These are phyloP conservation scores for Ophiocordyceps robertsii DNA, from an alignment of 2,329 filamentous ascomycete species.

Conservation along the genomic window DNA sequence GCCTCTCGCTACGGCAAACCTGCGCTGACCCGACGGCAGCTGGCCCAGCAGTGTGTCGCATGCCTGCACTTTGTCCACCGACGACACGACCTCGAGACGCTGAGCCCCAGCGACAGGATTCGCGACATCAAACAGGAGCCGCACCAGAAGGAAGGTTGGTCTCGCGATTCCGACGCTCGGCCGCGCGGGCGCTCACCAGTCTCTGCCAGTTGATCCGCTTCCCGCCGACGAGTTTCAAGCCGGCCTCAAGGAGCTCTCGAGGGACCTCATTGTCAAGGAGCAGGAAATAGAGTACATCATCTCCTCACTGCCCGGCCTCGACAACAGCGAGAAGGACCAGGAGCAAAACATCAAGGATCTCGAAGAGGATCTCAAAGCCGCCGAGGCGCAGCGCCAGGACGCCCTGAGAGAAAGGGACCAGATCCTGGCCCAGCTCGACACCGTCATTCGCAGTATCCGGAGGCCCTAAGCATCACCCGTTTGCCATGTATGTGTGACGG, in stretches of 20 bases:
- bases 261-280: constrained; percentile 65
- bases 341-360: constrained; percentile 51
- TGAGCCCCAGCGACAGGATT: constrained; percentile 44
- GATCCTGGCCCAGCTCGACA: constrained; percentile 45
- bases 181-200: background rate
- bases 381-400: constrained; percentile 48
- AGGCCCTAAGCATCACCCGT: constrained; percentile 32
- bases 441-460: constrained; percentile 45
- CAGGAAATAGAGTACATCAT: constrained; percentile 74
- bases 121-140: constrained; percentile 42
- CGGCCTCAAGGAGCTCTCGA: constrained; percentile 58
- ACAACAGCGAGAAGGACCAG: constrained; percentile 68
- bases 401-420: constrained; percentile 51
- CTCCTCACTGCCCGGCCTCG: constrained; percentile 60
- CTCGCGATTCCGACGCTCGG: background rate
- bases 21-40: constrained; percentile 23
- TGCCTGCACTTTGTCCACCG: constrained; percentile 52
- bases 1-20: no score
- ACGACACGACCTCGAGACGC: constrained; percentile 52
- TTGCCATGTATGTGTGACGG: background rate
- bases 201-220: constrained; percentile 42
- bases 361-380: constrained; percentile 49
- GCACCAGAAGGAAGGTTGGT: constrained; percentile 35
- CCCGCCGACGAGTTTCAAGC: constrained; percentile 50
- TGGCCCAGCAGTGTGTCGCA: constrained; percentile 56